Percentiles rank a stretch among this genome's conserved stretches.
Evolutionary conservation across 768 basidiomycete genomes (phyloP).

Genomic region (Royoungia palumana): DNA sequence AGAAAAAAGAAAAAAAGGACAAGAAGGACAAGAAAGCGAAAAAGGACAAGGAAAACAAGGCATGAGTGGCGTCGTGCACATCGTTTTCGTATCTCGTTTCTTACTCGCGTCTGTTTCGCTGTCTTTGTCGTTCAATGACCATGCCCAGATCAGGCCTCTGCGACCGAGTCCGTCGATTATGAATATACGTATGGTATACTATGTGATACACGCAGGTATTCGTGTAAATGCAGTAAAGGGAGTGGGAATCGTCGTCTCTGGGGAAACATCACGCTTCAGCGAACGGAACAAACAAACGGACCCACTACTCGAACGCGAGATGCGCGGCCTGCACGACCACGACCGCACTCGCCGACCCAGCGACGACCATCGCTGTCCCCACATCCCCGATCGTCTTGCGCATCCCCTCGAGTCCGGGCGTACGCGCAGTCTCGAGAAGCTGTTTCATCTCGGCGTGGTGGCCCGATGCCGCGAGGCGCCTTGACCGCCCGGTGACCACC

Average conservation of each 20-base stretch:
- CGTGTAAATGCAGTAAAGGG: too few relatives aligned
- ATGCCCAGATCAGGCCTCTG: too few relatives aligned
- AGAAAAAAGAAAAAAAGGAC: conserved; percentile 36
- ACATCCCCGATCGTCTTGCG: conserved; percentile 86
- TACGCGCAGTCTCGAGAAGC: conserved; percentile 44
- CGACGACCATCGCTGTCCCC: conserved; percentile 72
- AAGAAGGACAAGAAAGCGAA: conserved; percentile 39
- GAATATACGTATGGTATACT: too few relatives aligned
- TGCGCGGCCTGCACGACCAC: conserved; percentile 67
- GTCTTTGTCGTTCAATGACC: not conserved
- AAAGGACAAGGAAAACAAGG: conserved; percentile 51
- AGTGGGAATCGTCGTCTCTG: too few relatives aligned
- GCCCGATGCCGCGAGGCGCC: conserved; percentile 68
- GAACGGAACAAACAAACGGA: too few relatives aligned
- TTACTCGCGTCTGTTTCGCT: not conserved
- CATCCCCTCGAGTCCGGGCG: conserved; percentile 35
- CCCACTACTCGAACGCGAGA: conserved; percentile 8
- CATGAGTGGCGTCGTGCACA: conserved; percentile 17
- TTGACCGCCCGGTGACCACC: conserved; percentile 69
- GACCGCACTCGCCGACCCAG: conserved; percentile 50
- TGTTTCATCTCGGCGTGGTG: conserved; percentile 69
- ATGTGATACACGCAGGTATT: too few relatives aligned
- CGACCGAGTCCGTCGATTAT: too few relatives aligned
- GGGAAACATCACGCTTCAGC: too few relatives aligned
- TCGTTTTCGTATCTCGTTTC: conserved; percentile 1